These are phyloP conservation scores for Trametes hirsuta DNA, from an alignment of 1,284 basidiomycete species.

Conservation along the genomic window DNA sequence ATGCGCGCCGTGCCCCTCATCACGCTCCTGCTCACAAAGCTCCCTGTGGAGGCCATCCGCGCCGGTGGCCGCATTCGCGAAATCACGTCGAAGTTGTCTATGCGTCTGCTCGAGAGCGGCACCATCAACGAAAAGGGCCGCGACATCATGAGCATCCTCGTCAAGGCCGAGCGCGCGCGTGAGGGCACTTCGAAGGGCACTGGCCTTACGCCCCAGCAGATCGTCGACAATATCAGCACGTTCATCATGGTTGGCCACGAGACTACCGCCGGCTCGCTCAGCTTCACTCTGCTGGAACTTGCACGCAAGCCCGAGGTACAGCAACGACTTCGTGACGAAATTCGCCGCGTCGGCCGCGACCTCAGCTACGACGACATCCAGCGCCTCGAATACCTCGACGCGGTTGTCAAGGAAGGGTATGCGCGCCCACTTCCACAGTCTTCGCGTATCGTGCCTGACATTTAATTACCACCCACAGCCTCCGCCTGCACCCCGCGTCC, in stretches of 20 bases:
- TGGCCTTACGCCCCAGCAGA: constrained; percentile 29
- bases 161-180: constrained; percentile 18
- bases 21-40: constrained; percentile 25
- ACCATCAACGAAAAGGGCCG: constrained; percentile 24
- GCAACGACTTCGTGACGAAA: constrained; percentile 54
- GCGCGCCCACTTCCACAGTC: background rate
- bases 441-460: background rate
- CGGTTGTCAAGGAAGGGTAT: constrained; percentile 42
- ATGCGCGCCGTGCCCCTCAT: constrained; percentile 28
- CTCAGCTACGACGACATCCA: constrained; percentile 49
- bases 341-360: constrained; percentile 33
- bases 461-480: constrained; percentile 25
- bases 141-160: constrained; percentile 31
- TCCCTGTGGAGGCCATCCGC: constrained; percentile 28
- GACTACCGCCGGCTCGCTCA: constrained; percentile 36
- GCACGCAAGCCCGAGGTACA: constrained; percentile 51
- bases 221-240: constrained; percentile 34
- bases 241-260: constrained; percentile 39
- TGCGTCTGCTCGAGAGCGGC: constrained; percentile 27
- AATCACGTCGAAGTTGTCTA: constrained; percentile 29
- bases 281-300: constrained; percentile 47
- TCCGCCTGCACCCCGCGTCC: constrained; percentile 45
- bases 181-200: constrained; percentile 9
- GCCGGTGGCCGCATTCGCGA: constrained; percentile 30
- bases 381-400: constrained; percentile 54